Evolutionary conservation across 2,329 filamentous ascomycete genomes (phyloP).

Genomic region (Penicillium sp.): DNA sequence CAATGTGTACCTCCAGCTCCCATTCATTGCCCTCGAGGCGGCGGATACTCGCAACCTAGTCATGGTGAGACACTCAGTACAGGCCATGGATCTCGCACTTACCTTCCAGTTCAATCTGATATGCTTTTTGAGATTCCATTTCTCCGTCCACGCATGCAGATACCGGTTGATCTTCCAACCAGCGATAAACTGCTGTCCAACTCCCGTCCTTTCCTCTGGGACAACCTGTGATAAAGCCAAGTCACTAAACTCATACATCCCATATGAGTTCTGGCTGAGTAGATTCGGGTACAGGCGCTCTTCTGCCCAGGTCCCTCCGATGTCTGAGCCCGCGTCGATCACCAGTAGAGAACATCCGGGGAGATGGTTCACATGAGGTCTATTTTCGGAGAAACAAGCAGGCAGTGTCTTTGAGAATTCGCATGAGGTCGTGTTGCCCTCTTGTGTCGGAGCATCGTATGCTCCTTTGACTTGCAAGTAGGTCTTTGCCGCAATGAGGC

Average conservation of each 20-base stretch:
- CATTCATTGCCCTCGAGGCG: slow-evolving; percentile 31
- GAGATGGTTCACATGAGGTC: neutral
- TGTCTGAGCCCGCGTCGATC: slow-evolving; percentile 30
- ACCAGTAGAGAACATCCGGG: slow-evolving; percentile 25
- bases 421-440: neutral
- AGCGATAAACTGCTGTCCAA: slow-evolving; percentile 28
- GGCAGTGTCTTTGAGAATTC: slow-evolving; percentile 3
- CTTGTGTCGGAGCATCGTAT: slow-evolving; percentile 8
- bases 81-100: neutral
- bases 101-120: slow-evolving; percentile 34
- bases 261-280: slow-evolving; percentile 35
- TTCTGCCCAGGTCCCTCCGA: slow-evolving; percentile 35
- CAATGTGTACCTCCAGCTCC: slow-evolving; percentile 23
- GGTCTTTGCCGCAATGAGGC: slow-evolving; percentile 36
- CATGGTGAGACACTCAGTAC: neutral
- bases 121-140: slow-evolving; percentile 28
- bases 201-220: slow-evolving; percentile 15
- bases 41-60: slow-evolving; percentile 25
- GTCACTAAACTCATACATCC: slow-evolving; percentile 37
- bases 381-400: slow-evolving; percentile 15
- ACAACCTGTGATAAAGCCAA: slow-evolving; percentile 24
- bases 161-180: slow-evolving; percentile 35
- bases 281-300: slow-evolving; percentile 36
- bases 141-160: slow-evolving; percentile 28
- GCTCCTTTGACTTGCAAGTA: slow-evolving; percentile 31